phyloP scores from a whole-genome alignment of 768 basidiomycete genomes.

The Goffeauzyma gilvescens region DNA sequence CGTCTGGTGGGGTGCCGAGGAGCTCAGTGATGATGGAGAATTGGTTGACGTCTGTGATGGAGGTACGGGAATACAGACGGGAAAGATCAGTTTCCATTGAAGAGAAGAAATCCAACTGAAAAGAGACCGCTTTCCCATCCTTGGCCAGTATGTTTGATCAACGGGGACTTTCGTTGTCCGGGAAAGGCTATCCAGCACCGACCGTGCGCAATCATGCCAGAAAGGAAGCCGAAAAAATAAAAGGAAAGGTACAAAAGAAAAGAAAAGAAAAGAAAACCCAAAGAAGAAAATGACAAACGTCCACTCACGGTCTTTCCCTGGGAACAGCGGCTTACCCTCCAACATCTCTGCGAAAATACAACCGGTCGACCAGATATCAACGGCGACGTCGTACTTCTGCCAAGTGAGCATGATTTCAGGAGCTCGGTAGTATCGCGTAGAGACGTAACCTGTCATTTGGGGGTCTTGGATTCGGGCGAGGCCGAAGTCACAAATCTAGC shows the following conservation, averaged over 20 bases:
- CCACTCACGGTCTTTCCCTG: constrained; percentile 91
- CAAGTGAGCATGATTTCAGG: constrained; percentile 99
- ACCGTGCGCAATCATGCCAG: no score
- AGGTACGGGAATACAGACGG: no score
- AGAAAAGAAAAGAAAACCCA: no score
- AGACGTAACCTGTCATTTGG: constrained; percentile 99
- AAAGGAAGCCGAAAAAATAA: no score
- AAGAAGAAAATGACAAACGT: no score
- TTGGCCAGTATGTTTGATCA: background rate
- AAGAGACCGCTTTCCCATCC: background rate
- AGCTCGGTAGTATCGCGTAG: constrained; percentile 94
- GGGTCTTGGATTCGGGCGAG: constrained; percentile 96
- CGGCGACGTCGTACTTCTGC: constrained; percentile 99
- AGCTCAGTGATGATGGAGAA: constrained; percentile 99
- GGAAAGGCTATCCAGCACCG: no score
- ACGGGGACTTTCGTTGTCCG: background rate
- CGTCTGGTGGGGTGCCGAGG: constrained; percentile 94
- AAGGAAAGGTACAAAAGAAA: no score
- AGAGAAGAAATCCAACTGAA: background rate
- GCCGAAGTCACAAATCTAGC: constrained; percentile 98
- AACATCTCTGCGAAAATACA: constrained; percentile 99
- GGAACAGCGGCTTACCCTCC: constrained; percentile 94
- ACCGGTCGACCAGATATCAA: constrained; percentile 98
- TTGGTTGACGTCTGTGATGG: constrained; percentile 87
- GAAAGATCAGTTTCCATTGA: no score